Conservation (phyloP, 2,329 filamentous ascomycete genomes). For the Teratosphaeria destructans region DNA sequence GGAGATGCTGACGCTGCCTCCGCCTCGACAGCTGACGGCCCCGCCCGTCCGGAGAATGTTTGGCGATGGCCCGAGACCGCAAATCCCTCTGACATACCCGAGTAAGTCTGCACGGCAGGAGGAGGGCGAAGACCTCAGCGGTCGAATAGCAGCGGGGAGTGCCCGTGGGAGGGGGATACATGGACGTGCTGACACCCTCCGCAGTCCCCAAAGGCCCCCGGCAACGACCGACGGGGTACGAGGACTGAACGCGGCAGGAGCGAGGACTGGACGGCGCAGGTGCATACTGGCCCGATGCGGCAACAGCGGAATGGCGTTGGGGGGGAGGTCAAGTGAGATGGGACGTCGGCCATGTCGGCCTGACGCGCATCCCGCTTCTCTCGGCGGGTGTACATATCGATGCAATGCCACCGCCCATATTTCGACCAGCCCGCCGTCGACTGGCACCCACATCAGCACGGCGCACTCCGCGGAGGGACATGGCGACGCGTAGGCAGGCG, state of each 20-base stretch:
- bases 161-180: neutral
- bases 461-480: neutral
- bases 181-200: neutral
- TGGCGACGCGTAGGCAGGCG: neutral
- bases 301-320: neutral
- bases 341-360: neutral
- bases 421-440: neutral
- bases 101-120: conserved; percentile 50
- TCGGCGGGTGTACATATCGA: neutral
- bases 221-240: conserved; percentile 35
- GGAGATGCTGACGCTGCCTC: conserved; percentile 2
- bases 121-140: neutral
- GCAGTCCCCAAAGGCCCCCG: conserved; percentile 39
- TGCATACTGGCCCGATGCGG: neutral
- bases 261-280: conserved; percentile 28
- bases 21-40: conserved; percentile 41
- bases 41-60: conserved; percentile 63
- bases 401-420: neutral
- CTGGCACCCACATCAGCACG: neutral
- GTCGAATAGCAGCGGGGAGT: neutral
- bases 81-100: conserved; percentile 83
- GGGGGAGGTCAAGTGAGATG: neutral
- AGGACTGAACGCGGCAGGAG: conserved; percentile 32
- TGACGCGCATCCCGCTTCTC: neutral
- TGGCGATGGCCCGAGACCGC: conserved; percentile 62